Evolutionary conservation across 208 protist genomes (phyloP).

Genomic region (Naegleria gruberi): DNA sequence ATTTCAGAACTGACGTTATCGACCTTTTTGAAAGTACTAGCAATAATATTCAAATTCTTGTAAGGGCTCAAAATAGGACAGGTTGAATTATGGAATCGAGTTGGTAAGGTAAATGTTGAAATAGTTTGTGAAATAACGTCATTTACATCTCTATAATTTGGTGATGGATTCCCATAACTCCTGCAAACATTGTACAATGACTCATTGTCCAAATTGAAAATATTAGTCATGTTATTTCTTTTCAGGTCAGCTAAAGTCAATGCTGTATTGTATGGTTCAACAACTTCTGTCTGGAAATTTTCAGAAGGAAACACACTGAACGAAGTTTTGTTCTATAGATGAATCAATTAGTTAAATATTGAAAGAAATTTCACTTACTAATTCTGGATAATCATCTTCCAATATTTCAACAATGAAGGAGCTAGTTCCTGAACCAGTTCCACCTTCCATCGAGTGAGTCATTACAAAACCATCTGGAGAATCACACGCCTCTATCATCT

Average conservation of each 20-base stretch:
- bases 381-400: too few relatives aligned
- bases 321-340: too few relatives aligned
- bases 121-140: conserved; percentile 85
- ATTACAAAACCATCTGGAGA: conserved; percentile 97
- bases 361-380: too few relatives aligned
- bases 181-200: conserved; percentile 88
- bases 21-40: too few relatives aligned
- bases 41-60: too few relatives aligned
- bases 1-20: too few relatives aligned
- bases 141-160: conserved; percentile 92
- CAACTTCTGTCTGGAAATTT: too few relatives aligned
- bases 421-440: conserved; percentile 95
- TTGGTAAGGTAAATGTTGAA: conserved; percentile 84
- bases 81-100: conserved; percentile 91
- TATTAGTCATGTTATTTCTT: conserved; percentile 81
- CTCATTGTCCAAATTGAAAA: conserved; percentile 91
- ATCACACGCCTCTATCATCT: conserved; percentile 91
- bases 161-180: conserved; percentile 78
- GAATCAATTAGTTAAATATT: too few relatives aligned
- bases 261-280: conserved; percentile 94
- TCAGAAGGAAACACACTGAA: too few relatives aligned
- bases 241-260: conserved; percentile 83
- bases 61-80: too few relatives aligned
- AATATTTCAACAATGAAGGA: too few relatives aligned
- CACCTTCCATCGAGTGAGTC: conserved; percentile 95